Conservation (phyloP, 2,329 filamentous ascomycete species). For the Xylaria sp. region DNA sequence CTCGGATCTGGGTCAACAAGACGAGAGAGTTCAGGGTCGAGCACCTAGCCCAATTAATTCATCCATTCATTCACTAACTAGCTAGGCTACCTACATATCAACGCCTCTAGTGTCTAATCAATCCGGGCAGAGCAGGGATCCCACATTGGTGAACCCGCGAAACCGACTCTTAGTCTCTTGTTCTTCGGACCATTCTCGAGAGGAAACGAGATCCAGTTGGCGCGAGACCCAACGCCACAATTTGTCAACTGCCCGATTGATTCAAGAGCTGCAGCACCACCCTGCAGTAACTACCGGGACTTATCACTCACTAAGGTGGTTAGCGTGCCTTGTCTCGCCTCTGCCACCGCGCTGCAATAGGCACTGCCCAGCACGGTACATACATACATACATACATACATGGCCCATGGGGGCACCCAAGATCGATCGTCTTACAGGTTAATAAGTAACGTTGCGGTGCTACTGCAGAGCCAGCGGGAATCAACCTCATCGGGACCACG, state of each 20-base stretch:
- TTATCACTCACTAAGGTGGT: conserved; percentile 12
- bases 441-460: conserved; percentile 44
- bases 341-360: conserved; percentile 1
- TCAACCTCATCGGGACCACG: conserved; percentile 20
- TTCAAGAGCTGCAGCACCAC: conserved; percentile 25
- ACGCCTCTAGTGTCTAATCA: neutral
- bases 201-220: conserved; percentile 6
- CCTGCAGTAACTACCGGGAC: conserved; percentile 35
- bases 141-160: conserved; percentile 23
- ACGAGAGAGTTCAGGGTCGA: neutral
- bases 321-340: neutral
- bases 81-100: neutral
- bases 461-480: conserved; percentile 36
- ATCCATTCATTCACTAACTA: neutral
- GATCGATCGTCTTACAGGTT: conserved; percentile 15
- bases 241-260: conserved; percentile 36
- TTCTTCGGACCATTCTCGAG: neutral
- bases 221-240: conserved; percentile 34
- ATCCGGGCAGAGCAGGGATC: conserved; percentile 7
- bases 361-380: neutral
- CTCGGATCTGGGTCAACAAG: neutral
- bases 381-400: too few relatives aligned
- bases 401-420: neutral
- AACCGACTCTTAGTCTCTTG: conserved; percentile 1
- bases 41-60: neutral